Base-by-base conservation (phyloP, 1,139 yeast species). In the Sugiyamaella sp. region DNA sequence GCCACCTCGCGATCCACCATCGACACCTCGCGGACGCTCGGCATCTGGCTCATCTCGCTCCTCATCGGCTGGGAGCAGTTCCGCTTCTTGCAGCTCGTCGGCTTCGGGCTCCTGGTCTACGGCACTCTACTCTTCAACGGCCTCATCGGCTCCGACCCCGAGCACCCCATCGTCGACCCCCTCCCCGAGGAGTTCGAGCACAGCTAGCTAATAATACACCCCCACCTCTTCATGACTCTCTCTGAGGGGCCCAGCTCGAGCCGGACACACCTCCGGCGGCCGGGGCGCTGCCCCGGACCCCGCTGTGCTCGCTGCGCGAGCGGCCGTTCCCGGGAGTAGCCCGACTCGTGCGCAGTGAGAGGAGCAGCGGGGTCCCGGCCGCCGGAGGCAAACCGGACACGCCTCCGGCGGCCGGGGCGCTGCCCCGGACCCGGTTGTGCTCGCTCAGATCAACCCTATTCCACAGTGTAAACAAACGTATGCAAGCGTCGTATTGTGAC, bases 1-100 rank as follows among this genome's bases (percentile, higher is more conserved):
- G 95, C 95, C 33, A 87, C 95, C 0, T 78, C 93, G 2, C 76
- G 95, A 65, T 82, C 90, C 17, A 88, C 95, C 1, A 80, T 88
- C 45, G 95, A 88, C 65, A 84, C 91, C 0, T 84, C 88, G 58
- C 77, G 95, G 63, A 87, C 95, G 0, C 71, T 86, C 41, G 72
- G 86, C 39, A 91, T 88, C 19, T 88, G 95, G 95, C 50, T 83
- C 1, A 78, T 85, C n/a, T 89, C 95, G 0, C 72, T 87, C 54
- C 52, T 71, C n/a, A 67, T 87, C 62, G 95, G 95, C 2, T 88
- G 95, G 95, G 95, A 88, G 69, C 63, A 75, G 0, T 87, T 86
- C 71, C 76, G 77, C 33, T 66, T 74, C 37, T 69, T 85, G 57
- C 95, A 88, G 67, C 71, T 84, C 29, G 46, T 79, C 14, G 96